These are phyloP conservation scores for Tubosaeta brunneosetosa DNA, from an alignment of 768 basidiomycete genomes.

Conservation along the genomic window DNA sequence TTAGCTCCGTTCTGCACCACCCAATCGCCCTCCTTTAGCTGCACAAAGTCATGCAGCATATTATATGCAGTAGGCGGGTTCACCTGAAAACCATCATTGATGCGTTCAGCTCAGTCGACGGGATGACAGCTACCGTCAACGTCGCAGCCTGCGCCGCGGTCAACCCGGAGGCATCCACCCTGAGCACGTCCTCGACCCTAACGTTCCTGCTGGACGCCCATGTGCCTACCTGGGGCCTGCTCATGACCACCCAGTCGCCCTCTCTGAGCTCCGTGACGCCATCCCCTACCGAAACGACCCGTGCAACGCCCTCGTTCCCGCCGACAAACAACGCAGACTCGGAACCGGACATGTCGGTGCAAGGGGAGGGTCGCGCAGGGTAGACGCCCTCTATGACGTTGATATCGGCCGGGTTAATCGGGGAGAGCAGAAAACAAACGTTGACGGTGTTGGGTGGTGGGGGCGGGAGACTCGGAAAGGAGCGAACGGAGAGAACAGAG, in stretches of 20 bases:
- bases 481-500: slow-evolving; percentile 51
- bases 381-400: slow-evolving; percentile 84
- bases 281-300: slow-evolving; percentile 56
- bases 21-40: slow-evolving; percentile 67
- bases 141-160: slow-evolving; percentile 69
- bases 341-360: slow-evolving; percentile 31
- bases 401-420: slow-evolving; percentile 79
- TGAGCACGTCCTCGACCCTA: slow-evolving; percentile 50
- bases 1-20: slow-evolving; percentile 85
- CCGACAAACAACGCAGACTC: slow-evolving; percentile 48
- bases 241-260: slow-evolving; percentile 75
- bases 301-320: slow-evolving; percentile 75
- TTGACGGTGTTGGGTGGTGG: slow-evolving; percentile 59
- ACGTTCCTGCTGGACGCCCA: slow-evolving; percentile 64
- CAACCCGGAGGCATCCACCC: slow-evolving; percentile 48
- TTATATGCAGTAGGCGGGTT: slow-evolving; percentile 83
- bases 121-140: slow-evolving; percentile 49
- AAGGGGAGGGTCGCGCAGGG: slow-evolving; percentile 52
- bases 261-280: slow-evolving; percentile 44
- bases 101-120: neutral
- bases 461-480: slow-evolving; percentile 47
- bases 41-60: slow-evolving; percentile 70
- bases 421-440: slow-evolving; percentile 62
- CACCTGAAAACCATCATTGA: slow-evolving; percentile 39
- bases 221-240: slow-evolving; percentile 65